Conservation (phyloP, 371 early-diverging fungal genomes). For the Smittium culicis region DNA sequence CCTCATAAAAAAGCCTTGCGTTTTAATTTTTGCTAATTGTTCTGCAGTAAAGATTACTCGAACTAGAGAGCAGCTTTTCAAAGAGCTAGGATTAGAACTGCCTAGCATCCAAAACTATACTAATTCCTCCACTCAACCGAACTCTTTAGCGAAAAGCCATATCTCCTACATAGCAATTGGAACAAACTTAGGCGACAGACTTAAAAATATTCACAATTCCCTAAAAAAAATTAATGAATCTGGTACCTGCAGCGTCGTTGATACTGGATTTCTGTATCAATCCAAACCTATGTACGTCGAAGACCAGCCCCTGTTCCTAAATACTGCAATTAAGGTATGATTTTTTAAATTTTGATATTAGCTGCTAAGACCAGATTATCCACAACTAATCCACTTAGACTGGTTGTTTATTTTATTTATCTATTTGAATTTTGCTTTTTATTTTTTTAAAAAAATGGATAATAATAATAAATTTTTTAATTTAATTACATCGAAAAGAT, state of each 20-base stretch:
- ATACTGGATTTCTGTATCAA: conserved; percentile 93
- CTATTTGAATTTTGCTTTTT: no score
- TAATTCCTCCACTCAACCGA: not conserved
- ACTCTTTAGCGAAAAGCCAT: conserved; percentile 9
- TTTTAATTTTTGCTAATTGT: conserved; percentile 75
- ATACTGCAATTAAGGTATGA: conserved; percentile 67
- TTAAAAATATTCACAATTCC: conserved; percentile 60
- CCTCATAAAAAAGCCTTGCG: conserved; percentile 80
- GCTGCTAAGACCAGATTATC: no score
- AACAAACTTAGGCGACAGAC: conserved; percentile 80
- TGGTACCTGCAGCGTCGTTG: conserved; percentile 45
- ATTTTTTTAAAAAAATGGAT: no score
- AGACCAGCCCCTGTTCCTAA: conserved; percentile 86
- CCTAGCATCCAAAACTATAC: not conserved
- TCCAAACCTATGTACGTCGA: conserved; percentile 89
- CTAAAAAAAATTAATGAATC: conserved; percentile 42
- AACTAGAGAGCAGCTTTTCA: conserved; percentile 23
- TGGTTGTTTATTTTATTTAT: no score
- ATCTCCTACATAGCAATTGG: conserved; percentile 63
- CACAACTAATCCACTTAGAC: no score
- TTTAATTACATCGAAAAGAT: no score
- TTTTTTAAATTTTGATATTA: not conserved
- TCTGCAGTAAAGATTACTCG: conserved; percentile 86
- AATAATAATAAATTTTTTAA: no score
- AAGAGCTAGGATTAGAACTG: conserved; percentile 11